Percentiles rank a stretch among this genome's conserved stretches.
Evolutionary conservation across 495 filamentous ascomycete genomes (phyloP).

Genomic region (Penicillium cosmopolitanum): DNA sequence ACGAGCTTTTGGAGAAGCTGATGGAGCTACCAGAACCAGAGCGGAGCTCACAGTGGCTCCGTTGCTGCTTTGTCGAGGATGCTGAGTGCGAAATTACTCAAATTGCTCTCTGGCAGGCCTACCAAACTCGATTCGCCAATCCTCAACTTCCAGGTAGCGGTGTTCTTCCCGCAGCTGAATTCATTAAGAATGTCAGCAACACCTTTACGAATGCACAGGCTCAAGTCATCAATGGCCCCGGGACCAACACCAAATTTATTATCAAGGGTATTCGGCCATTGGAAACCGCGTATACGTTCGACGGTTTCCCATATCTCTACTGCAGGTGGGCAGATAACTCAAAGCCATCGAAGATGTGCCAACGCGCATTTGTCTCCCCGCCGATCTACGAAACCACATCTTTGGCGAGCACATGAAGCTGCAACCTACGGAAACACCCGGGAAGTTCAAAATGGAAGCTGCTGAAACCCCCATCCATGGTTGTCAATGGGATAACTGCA

Average conservation of each 20-base stretch:
- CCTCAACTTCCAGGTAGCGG: slow-evolving; percentile 51
- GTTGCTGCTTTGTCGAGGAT: slow-evolving; percentile 77
- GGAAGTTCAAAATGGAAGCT: slow-evolving; percentile 49
- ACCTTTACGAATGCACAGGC: slow-evolving; percentile 77
- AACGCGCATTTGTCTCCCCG: slow-evolving; percentile 61
- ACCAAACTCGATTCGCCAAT: slow-evolving; percentile 77
- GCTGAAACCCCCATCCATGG: slow-evolving; percentile 43
- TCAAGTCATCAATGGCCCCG: slow-evolving; percentile 69
- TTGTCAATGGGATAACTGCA: slow-evolving; percentile 45
- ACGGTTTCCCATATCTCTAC: slow-evolving; percentile 59
- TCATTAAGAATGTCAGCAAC: slow-evolving; percentile 91
- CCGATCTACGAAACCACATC: slow-evolving; percentile 76
- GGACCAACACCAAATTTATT: slow-evolving; percentile 75
- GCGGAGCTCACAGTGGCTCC: slow-evolving; percentile 80
- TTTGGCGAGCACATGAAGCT: slow-evolving; percentile 68
- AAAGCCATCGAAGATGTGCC: slow-evolving; percentile 54
- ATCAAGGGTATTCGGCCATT: slow-evolving; percentile 89
- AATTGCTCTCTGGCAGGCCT: slow-evolving; percentile 95
- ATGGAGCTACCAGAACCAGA: slow-evolving; percentile 80
- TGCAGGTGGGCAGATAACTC: slow-evolving; percentile 58
- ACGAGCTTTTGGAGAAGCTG: slow-evolving; percentile 75
- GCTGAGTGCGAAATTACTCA: slow-evolving; percentile 85
- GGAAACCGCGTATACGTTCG: slow-evolving; percentile 70
- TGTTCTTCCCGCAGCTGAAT: slow-evolving; percentile 86
- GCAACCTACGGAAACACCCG: slow-evolving; percentile 52